Percentiles rank a stretch among this genome's conserved stretches.
Evolutionary conservation across 768 basidiomycete genomes (phyloP).

Genomic region (Lentinus brumalis): DNA sequence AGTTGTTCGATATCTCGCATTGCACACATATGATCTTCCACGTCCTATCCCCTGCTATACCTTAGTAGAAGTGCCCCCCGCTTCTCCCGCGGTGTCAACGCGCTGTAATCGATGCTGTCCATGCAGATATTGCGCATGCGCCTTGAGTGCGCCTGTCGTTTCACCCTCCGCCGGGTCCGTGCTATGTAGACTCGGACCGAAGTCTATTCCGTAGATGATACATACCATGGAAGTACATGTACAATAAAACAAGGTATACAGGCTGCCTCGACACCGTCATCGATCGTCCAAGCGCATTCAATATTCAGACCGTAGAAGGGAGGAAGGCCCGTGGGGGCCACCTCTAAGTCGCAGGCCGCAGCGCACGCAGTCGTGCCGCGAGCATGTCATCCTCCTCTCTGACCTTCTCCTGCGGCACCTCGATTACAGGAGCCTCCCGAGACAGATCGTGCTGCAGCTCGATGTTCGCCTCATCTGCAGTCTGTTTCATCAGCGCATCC

Average conservation of each 20-base stretch:
- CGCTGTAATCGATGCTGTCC: slow-evolving; percentile 8
- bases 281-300: not conserved
- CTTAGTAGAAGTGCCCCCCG: slow-evolving; percentile 3
- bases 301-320: not conserved
- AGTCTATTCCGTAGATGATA: slow-evolving; percentile 10
- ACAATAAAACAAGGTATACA: slow-evolving; percentile 20
- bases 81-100: slow-evolving; percentile 9
- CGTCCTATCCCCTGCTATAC: not conserved
- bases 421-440: slow-evolving; percentile 45
- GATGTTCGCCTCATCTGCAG: slow-evolving; percentile 96
- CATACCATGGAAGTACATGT: slow-evolving; percentile 10
- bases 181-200: not conserved
- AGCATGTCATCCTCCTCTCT: slow-evolving; percentile 81
- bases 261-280: slow-evolving; percentile 1
- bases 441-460: slow-evolving; percentile 92
- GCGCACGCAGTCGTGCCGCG: slow-evolving; percentile 84
- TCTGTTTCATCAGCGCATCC: slow-evolving; percentile 87
- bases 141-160: not conserved
- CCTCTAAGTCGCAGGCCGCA: slow-evolving; percentile 70
- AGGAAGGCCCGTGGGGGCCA: not conserved
- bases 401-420: slow-evolving; percentile 55
- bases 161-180: not conserved
- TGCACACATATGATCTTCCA: not conserved
- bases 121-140: not conserved
- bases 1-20: not conserved